Evolutionary conservation across 2,329 filamentous ascomycete genomes (phyloP), one percentile per base, ranked within the genome.

Genomic region (Aspergillus ochraceoroseus): DNA sequence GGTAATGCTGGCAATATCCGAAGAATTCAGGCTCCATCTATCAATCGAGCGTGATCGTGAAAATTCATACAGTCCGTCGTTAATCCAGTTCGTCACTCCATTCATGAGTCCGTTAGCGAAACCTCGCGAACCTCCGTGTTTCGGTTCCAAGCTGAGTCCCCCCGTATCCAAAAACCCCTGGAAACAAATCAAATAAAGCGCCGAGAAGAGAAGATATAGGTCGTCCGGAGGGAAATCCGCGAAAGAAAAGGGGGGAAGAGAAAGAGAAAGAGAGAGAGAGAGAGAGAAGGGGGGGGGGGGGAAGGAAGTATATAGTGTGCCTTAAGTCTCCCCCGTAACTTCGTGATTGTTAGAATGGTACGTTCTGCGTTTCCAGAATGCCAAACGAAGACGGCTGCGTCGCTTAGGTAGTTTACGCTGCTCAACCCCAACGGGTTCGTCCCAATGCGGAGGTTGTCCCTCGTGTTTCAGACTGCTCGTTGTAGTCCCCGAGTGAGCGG

Each of bases 311-410:
- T 2, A 27, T 11, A 18, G 22, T 9, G 8, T 9, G 11, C 13
- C 28, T 25, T 35, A 63, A n/a, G 52, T 57, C 39, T 62, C 61
- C 23, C 59, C 59, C 17, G 55, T 55, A 26, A 63, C 48, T 37
- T 63, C 59, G 12, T 56, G 54, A 17, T 58, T 55, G 35, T 59
- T 51, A 19, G 42, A 47, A 44, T 50, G 51, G 37, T 63, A 55
- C 15, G 52, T 51, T 38, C 58, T 59, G 31, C 64, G 62, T 38
- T 61, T 63, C 65, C 65, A 68, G 32, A 68, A 68, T 20, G 65
- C 65, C 38, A 68, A 52, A 26, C 65, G 61, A 29, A 68, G 53
- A 9, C 65, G 61, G 40, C 65, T 67, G 32, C 59, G 55, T 12
- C 59, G 57, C 43, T 66, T 66, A 9, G 59, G 58, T 28, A 66